These are phyloP conservation scores for Naematelia aurantialba DNA, from an alignment of 768 basidiomycete species.

Conservation along the genomic window DNA sequence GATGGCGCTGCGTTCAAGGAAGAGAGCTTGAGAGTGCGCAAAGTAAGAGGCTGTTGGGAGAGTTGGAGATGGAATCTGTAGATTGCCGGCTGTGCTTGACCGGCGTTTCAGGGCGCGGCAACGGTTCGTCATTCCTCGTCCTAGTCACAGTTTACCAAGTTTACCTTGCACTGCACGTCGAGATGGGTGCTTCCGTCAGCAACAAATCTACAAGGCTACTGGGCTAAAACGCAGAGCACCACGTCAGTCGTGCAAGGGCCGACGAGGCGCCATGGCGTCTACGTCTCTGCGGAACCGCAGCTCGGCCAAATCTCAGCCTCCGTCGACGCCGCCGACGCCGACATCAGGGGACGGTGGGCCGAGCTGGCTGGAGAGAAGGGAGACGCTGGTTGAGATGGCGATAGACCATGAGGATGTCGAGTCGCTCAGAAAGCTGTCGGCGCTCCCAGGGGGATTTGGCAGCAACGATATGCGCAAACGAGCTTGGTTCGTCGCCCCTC, in stretches of 20 bases:
- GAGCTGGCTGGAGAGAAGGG: slow-evolving; percentile 27
- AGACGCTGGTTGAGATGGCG: slow-evolving; percentile 35
- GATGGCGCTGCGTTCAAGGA: too few species aligned
- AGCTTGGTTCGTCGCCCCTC: slow-evolving; percentile 44
- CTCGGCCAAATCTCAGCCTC: neutral
- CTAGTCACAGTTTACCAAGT: too few species aligned
- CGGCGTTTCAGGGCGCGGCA: slow-evolving; percentile 1
- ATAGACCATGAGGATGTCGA: slow-evolving; percentile 30
- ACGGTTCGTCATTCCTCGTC: too few species aligned
- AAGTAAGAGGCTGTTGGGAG: neutral
- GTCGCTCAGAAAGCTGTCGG: slow-evolving; percentile 36
- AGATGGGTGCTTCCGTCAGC: too few species aligned
- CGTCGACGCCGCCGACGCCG: neutral
- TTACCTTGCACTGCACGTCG: too few species aligned
- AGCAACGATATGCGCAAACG: slow-evolving; percentile 35
- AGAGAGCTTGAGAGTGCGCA: neutral
- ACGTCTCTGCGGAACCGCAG: neutral
- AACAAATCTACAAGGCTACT: too few species aligned
- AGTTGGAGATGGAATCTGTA: neutral
- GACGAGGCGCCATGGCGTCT: too few species aligned
- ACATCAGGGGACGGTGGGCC: neutral
- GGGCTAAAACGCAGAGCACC: too few species aligned
- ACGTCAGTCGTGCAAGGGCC: too few species aligned
- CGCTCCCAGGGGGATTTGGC: slow-evolving; percentile 48
- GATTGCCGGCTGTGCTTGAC: neutral